Evolutionary conservation across 2,329 filamentous ascomycete genomes (phyloP).

Genomic region (Talaromyces sp.): DNA sequence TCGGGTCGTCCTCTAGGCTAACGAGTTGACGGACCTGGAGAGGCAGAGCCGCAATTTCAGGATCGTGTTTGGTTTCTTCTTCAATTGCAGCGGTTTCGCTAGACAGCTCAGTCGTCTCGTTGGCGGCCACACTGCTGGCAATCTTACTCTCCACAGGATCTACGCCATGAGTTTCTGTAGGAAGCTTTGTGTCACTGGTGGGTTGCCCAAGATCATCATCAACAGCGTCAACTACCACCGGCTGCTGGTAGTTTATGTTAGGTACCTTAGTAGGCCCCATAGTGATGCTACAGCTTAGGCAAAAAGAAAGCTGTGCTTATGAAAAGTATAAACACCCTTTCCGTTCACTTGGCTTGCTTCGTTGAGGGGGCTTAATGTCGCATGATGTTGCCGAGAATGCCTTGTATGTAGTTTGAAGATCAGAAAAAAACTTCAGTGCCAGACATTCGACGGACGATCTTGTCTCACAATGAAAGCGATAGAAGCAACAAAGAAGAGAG

Average conservation of each 20-base stretch:
- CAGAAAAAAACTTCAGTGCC: not conserved
- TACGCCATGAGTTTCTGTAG: not conserved
- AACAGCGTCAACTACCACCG: not conserved
- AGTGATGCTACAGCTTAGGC: not conserved
- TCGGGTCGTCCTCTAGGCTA: slow-evolving; percentile 54
- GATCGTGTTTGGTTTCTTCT: slow-evolving; percentile 40
- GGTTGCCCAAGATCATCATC: not conserved
- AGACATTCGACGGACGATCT: not conserved
- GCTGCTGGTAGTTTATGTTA: not conserved
- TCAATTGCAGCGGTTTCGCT: slow-evolving; percentile 21
- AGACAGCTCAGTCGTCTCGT: not conserved
- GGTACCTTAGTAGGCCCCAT: not conserved
- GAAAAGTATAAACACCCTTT: not conserved
- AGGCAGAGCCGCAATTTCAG: slow-evolving; percentile 51
- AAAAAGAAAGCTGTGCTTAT: not conserved
- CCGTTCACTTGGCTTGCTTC: not conserved
- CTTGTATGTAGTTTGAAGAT: not conserved
- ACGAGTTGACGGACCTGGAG: slow-evolving; percentile 54
- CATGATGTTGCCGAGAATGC: not conserved
- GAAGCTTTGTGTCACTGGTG: not conserved
- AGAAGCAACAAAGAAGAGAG: not conserved
- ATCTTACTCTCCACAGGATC: not conserved
- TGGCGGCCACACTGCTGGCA: not conserved
- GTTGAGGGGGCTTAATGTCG: not conserved
- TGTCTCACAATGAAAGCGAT: not conserved